A percentile compares a stretch with the other conserved stretches of the same genome.
phyloP scores from a whole-genome alignment of 345 rosid genomes.

The Clausena lansium region DNA sequence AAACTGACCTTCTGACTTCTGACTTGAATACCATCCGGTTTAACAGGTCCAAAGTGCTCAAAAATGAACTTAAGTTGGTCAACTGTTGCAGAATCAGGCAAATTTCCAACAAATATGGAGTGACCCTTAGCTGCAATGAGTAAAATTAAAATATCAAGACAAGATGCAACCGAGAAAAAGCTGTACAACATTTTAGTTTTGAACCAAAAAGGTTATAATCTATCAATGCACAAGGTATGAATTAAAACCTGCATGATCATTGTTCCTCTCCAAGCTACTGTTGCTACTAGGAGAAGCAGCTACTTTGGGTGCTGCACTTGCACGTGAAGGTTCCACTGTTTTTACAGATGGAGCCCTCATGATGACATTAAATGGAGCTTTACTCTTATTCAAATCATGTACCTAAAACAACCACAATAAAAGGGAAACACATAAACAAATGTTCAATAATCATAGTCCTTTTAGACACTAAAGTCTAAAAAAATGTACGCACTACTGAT shows the following conservation, averaged over 20 bases:
- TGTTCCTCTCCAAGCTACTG: conserved; percentile 32
- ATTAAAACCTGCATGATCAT: conserved; percentile 35
- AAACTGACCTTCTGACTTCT: conserved; percentile 57
- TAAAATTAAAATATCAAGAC: neutral
- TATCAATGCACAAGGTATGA: neutral
- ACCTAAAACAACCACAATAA: conserved; percentile 30
- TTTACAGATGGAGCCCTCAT: conserved; percentile 34
- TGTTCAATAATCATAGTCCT: neutral
- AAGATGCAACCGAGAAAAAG: neutral
- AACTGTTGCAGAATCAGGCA: conserved; percentile 55
- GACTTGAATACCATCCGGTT: conserved; percentile 57
- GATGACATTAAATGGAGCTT: conserved; percentile 37
- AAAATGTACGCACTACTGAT: conserved; percentile 46
- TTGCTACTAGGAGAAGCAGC: conserved; percentile 25
- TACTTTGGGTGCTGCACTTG: conserved; percentile 18
- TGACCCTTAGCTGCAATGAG: conserved; percentile 44
- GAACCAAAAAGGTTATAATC: neutral
- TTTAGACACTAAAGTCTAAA: neutral
- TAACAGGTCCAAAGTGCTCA: conserved; percentile 52
- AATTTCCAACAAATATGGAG: conserved; percentile 62
- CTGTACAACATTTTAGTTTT: neutral
- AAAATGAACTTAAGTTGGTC: conserved; percentile 41
- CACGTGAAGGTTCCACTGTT: conserved; percentile 24
- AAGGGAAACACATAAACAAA: neutral
- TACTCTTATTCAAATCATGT: conserved; percentile 35